Base-by-base conservation (phyloP, 257 asterid species). In the Nicotiana obtusifolia region DNA sequence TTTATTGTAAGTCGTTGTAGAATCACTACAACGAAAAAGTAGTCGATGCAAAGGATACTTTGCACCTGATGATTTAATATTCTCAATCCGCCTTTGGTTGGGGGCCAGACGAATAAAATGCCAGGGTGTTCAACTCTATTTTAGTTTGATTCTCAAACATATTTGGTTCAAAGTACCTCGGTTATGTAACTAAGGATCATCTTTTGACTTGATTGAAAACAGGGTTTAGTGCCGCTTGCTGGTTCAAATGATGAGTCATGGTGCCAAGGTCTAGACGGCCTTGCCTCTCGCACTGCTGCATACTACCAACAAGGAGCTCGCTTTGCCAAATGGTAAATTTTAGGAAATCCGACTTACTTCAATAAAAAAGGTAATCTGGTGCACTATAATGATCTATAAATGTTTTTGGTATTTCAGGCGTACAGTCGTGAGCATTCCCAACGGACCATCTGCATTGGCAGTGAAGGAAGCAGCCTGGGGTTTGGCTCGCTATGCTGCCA, bases 391-490 rank as follows among this genome's bases (percentile, higher is more conserved):
- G 33, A 68, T 68, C 1, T 68, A 1, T 68, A 10, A 3, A 68
- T 2, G 1, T 31, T 65, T 65, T 65, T 30, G 22, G 22, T 16
- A 16, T 31, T 17, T 81, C 28, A 84, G 81, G 87, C 81, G 81
- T 84, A 49, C 83, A 1, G 73, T 81, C 17, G 85, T 84, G 81
- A 81, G 85, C 85, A 81, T 84, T 78, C 87, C 87, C 64, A 81
- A 84, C 1, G 78, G 85, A 3, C 83, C 87, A 77, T 84, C 87
- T 47, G 83, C 83, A 41, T 60, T 84, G 61, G 87, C 87, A 10
- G 87, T 81, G 69, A 84, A 77, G 76, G 87, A 84, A 68, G 85
- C 85, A 7, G 83, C 83, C 10, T 81, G 81, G 83, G 87, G 85
- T 44, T 57, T 81, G 54, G 83, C 85, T 67, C 85, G 78, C 77